Percentiles rank a stretch among this genome's conserved stretches.
These are phyloP conservation scores for Acanthamoeba castellanii DNA, from an alignment of 208 protist genomes.

Conservation along the genomic window DNA sequence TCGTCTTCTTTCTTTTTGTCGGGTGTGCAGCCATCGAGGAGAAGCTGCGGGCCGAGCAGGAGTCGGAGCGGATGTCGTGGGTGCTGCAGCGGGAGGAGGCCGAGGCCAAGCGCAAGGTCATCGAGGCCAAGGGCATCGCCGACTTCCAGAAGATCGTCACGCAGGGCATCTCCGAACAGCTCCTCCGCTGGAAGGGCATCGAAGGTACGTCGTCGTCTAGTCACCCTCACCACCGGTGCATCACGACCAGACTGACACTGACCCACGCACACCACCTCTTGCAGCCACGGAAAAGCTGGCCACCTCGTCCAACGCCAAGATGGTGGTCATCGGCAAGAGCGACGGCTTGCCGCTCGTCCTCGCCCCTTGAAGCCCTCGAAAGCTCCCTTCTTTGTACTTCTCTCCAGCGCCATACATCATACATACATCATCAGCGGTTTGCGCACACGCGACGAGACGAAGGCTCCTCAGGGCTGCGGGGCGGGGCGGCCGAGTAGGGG, in stretches of 20 bases:
- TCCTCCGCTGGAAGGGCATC: constrained; percentile 76
- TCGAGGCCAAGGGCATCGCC: constrained; percentile 76
- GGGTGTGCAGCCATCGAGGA: constrained; percentile 69
- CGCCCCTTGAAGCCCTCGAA: not conserved
- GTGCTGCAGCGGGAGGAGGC: constrained; percentile 54
- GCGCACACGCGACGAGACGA: too few species aligned
- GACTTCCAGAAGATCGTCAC: constrained; percentile 79
- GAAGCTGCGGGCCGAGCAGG: constrained; percentile 66
- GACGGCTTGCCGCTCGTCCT: constrained; percentile 55
- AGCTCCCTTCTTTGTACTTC: not conserved
- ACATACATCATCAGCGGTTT: too few species aligned
- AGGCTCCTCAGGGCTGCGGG: too few species aligned
- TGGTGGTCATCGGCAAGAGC: constrained; percentile 74
- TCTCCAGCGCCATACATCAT: too few species aligned
- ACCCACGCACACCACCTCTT: not conserved
- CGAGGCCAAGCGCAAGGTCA: constrained; percentile 64
- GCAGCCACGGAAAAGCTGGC: constrained; percentile 76
- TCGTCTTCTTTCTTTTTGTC: too few species aligned
- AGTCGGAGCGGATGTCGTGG: constrained; percentile 61
- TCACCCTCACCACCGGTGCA: too few species aligned
- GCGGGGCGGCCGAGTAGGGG: not conserved
- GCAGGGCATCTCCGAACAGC: constrained; percentile 74
- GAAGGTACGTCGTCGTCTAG: constrained; percentile 30
- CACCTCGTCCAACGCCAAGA: constrained; percentile 67
- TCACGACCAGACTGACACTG: not conserved